Evolutionary conservation across 306 rosid species (phyloP).

Genomic region (Echinosophora koreensis): DNA sequence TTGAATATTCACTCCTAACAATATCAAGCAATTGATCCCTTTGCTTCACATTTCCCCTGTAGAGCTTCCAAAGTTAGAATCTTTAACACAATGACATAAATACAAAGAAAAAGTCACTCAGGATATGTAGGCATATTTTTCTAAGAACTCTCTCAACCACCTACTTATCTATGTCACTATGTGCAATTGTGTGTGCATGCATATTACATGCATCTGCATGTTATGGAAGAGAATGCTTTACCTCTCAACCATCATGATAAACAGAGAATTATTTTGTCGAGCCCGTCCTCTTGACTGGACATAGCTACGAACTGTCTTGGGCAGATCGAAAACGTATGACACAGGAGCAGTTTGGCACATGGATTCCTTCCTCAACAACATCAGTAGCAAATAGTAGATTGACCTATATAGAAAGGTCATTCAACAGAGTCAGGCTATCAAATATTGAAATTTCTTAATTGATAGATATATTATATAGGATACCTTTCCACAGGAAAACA

Average conservation of each 20-base stretch:
- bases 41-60: slow-evolving; percentile 69
- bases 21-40: slow-evolving; percentile 65
- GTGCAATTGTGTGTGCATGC: neutral
- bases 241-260: slow-evolving; percentile 74
- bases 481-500: slow-evolving; percentile 73
- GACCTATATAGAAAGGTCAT: slow-evolving; percentile 56
- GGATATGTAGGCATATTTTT: neutral
- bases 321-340: slow-evolving; percentile 77
- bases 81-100: neutral
- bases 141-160: neutral
- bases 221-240: slow-evolving; percentile 42
- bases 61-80: slow-evolving; percentile 9
- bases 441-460: neutral
- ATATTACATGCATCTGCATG: neutral
- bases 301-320: slow-evolving; percentile 76
- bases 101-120: neutral
- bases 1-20: slow-evolving; percentile 64
- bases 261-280: slow-evolving; percentile 62
- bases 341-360: slow-evolving; percentile 72
- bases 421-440: slow-evolving; percentile 26
- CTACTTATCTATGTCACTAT: too few species aligned
- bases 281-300: slow-evolving; percentile 80
- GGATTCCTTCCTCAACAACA: slow-evolving; percentile 84
- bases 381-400: slow-evolving; percentile 77
- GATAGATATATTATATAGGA: slow-evolving; percentile 12